phyloP scores from a whole-genome alignment of 139 green algal species.

The Trebouxia sp. region DNA sequence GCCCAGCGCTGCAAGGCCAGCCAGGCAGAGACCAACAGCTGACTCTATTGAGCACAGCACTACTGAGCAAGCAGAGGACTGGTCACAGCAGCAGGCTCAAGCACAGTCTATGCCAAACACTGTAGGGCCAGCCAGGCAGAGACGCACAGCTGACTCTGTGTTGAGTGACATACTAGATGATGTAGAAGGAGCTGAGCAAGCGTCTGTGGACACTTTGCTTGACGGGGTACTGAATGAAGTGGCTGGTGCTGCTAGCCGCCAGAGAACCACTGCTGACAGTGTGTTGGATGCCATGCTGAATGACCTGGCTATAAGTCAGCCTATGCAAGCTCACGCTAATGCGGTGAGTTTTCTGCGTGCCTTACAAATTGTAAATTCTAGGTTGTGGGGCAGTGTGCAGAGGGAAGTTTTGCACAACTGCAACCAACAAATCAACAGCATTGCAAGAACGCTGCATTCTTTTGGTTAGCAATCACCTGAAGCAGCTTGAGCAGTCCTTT shows the following conservation, averaged over 20 bases:
- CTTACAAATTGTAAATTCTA: too few relatives aligned
- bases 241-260: not conserved
- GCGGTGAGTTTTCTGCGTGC: too few relatives aligned
- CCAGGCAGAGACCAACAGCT: not conserved
- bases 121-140: not conserved
- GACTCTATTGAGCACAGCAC: too few relatives aligned
- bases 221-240: not conserved
- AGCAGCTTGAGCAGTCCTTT: too few relatives aligned
- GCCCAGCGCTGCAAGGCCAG: not conserved
- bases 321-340: too few relatives aligned
- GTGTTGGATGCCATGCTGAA: constrained; percentile 12
- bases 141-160: not conserved
- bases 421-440: too few relatives aligned
- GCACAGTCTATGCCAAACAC: not conserved
- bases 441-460: too few relatives aligned
- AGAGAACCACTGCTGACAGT: constrained; percentile 16
- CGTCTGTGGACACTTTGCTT: constrained; percentile 8
- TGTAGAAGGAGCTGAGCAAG: constrained; percentile 5
- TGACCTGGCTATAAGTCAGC: not conserved
- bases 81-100: not conserved
- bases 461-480: too few relatives aligned
- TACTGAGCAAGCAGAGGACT: too few relatives aligned
- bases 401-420: too few relatives aligned
- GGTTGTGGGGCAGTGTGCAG: too few relatives aligned
- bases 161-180: not conserved